Base-by-base conservation (phyloP, 257 asterid species). In the Salvia rosmarinus region DNA sequence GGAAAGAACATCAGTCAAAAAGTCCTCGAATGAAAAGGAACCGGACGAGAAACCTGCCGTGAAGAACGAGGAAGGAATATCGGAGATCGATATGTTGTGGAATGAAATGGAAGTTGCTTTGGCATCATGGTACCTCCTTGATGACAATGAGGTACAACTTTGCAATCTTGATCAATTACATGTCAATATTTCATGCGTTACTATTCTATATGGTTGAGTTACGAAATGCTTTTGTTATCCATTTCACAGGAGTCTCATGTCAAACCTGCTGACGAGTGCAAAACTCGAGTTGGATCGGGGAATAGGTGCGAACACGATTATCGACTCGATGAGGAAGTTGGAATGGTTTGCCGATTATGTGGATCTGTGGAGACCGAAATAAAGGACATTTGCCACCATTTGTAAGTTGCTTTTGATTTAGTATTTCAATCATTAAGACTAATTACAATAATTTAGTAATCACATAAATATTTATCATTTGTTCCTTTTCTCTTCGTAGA, bases 41-140 rank as follows among this genome's bases (percentile, higher is more conserved):
- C 19, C 42, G 1, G 80, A 78, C 2, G 89, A 80, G 64, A 80
- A 85, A 50, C 74, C 84, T 6, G 14, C 77, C 0, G 30, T 5
- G 37, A 62, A 71, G 19, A 49, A 72, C 5, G 88, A 85, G 19
- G 97, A 89, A 77, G 96, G 89, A 59, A 4, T 87, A 34, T 88
- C 98, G 0, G 99, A 95, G 78, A 78, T 91, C 16, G 96, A 91
- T 70, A 84, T 83, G 89, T 55, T 95, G 68, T 95, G 99, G 99
- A 88, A 89, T 76, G 99, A 91, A 79, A 91, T 95, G 98, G 98
- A 91, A 71, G 81, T 91, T 5, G 98, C 98, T 32, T 56, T 95
- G 70, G 99, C 97, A 10, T 89, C 99, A 3, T 87, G 84, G 85
- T 89, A 85, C 73, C 83, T 91, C 23, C 84, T 85, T 13, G 97